Base-by-base conservation (phyloP, 208 protist species). In the Acanthamoeba lenticulata region DNA sequence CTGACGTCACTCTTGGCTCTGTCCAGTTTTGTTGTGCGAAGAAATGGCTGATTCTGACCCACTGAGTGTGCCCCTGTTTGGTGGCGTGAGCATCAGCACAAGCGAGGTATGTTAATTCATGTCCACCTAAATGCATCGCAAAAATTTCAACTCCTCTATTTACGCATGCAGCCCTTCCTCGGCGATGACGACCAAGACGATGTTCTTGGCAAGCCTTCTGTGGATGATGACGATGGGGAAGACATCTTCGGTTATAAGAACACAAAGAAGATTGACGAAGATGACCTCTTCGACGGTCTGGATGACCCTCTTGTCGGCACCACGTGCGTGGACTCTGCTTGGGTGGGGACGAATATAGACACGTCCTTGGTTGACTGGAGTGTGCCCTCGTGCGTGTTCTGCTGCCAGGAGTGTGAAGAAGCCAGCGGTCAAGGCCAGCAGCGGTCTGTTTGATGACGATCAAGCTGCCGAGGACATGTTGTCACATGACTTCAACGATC, bases 401-500 rank as follows among this genome's bases (percentile, higher is more conserved):
- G 11, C 52, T 27, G 52, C 52, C 49, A 57, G 13, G 19, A 57
- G 49, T 24, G 19, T 57, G 34, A 83, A 83, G 40, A 83, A 52
- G 40, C 74, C 74, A 13, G 74, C 24, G 38, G 27, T 3, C 27
- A 36, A 36, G 40, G 17, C 19, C 15, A 40, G 42, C 11, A 24
- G 34, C 4, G 74, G 74, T 34, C 74, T 83, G 42, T 83, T 83
- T n/a, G 38, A 40, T 13, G 65, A 74, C 65, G 74, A 83, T 52
- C 38, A 44, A 29, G 74, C 21, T 9, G 74, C 74, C 15, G 74
- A 34, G 74, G 74, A 83, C 21, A 83, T 83, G 74, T 40, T 83
- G 9, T 83, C 74, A 3, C 74, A 83, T 15, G 42, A 83, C 40
- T 83, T 55, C 74, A 52, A 83, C 29, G 74, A 83, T n/a, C 42